Base-by-base conservation (phyloP, 352 stramenopile genomes). In the Phytophthora constricta region DNA sequence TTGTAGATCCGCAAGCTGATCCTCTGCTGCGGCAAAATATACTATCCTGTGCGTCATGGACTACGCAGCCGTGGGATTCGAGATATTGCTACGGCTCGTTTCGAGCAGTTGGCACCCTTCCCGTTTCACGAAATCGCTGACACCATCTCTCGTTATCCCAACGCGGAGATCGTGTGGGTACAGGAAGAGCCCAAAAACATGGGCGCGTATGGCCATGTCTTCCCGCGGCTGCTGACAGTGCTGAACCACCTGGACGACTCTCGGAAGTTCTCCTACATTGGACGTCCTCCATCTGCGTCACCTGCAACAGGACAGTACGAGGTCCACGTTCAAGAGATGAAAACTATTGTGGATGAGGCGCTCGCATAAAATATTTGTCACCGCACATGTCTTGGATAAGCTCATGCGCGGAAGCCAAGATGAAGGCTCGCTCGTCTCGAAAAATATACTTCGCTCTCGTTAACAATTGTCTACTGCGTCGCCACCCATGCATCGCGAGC, bases 161-260 rank as follows among this genome's bases (percentile, higher is more conserved):
- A 99, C 62, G 98, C 97, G 13, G 75, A 98, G 61, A 79, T 99
- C 28, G 82, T 99, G 23, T 99, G 95, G 94, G 88, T 95, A 14
- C 98, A 99, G 75, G 98, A 99, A 74, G 98, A 99, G 68, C 96
- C 92, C 20, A 98, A 98, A 77, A 99, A 99, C 74, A 99, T 99
- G 97, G 98, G 98, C 19, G 87, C 93, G 25, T 99, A 97, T 79
- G 83, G 79, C 11, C 99, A 98, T 61, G 83, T 98, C 7, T 80
- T 87, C 17, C 91, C 97, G 23, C 88, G 97, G 27, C 86, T 99
- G 62, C 87, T 96, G 62, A 99, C 97, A 0, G 88, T 97, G 26
- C 88, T 98, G n/a, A 75, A 88, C n/a, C 79, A 97, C 33, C 59
- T 98, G 4, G 77, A 76, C 17, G 84, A 95, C 25, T 62, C 58